phyloP scores from a whole-genome alignment of 2,329 filamentous ascomycete genomes.

The Colletotrichum ledebouriae region DNA sequence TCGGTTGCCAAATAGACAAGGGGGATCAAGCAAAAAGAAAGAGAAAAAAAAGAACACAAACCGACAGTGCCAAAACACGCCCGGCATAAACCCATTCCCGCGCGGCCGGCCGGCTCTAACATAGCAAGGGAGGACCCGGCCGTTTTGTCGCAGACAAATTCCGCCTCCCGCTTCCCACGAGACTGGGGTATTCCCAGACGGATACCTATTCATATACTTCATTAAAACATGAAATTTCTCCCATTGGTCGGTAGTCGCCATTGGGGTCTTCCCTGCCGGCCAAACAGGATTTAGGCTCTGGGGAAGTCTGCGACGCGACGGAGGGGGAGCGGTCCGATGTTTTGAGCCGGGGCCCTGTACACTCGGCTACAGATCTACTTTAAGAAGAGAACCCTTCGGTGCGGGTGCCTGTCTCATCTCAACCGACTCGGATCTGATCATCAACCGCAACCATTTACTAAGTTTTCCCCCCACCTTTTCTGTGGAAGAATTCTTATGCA shows the following conservation, averaged over 20 bases:
- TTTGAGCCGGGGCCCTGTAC: neutral
- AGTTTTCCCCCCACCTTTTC: neutral
- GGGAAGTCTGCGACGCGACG: slow-evolving; percentile 32
- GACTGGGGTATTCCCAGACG: slow-evolving; percentile 21
- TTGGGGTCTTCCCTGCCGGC: slow-evolving; percentile 4
- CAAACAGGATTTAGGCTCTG: slow-evolving; percentile 31
- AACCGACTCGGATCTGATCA: slow-evolving; percentile 17
- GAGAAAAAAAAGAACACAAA: neutral
- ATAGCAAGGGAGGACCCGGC: neutral
- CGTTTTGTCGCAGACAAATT: neutral
- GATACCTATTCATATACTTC: neutral
- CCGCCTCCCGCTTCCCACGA: slow-evolving; percentile 13
- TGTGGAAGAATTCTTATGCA: neutral
- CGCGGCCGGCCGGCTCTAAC: neutral
- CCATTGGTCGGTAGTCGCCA: slow-evolving; percentile 12
- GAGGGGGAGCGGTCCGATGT: slow-evolving; percentile 23
- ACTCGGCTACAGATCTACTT: too few relatives aligned
- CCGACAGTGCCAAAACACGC: slow-evolving; percentile 25
- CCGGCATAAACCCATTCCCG: slow-evolving; percentile 6
- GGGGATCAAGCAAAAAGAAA: neutral
- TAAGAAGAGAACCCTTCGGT: too few relatives aligned
- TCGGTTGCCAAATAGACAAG: neutral
- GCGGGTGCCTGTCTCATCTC: neutral
- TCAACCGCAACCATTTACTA: neutral
- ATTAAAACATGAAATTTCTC: slow-evolving; percentile 21